Evolutionary conservation across 2,329 filamentous ascomycete genomes (phyloP).

Genomic region (Diaporthe sp.): DNA sequence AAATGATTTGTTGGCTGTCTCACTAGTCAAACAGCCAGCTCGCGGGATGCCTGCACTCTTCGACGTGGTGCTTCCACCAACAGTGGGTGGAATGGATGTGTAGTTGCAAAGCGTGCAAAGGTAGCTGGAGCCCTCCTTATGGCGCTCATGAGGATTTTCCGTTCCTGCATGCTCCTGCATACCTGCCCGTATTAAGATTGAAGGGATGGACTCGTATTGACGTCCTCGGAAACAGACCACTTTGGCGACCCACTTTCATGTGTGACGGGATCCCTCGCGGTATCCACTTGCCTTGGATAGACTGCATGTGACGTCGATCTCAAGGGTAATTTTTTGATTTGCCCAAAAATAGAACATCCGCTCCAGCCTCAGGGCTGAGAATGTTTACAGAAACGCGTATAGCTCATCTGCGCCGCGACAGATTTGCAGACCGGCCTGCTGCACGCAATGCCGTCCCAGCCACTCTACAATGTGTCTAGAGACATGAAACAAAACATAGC

Average conservation of each 20-base stretch:
- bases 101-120: neutral
- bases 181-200: neutral
- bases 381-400: neutral
- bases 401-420: neutral
- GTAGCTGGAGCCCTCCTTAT: neutral
- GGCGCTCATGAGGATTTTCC: neutral
- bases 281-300: conserved; percentile 13
- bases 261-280: neutral
- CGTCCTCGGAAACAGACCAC: neutral
- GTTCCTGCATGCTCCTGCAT: neutral
- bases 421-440: neutral
- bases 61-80: neutral
- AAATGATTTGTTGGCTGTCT: too few species aligned
- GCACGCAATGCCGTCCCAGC: neutral
- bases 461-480: neutral
- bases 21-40: neutral
- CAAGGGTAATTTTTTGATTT: neutral
- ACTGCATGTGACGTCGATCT: conserved; percentile 21
- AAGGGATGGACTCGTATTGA: neutral
- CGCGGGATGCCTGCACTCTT: too few species aligned
- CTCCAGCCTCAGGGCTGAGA: conserved; percentile 16
- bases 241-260: neutral
- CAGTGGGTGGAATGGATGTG: neutral
- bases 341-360: conserved; percentile 27
- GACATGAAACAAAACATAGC: too few species aligned